Evolutionary conservation across 345 rosid genomes (phyloP), one percentile per base, ranked within the genome.

Genomic region (Syzygium grande): DNA sequence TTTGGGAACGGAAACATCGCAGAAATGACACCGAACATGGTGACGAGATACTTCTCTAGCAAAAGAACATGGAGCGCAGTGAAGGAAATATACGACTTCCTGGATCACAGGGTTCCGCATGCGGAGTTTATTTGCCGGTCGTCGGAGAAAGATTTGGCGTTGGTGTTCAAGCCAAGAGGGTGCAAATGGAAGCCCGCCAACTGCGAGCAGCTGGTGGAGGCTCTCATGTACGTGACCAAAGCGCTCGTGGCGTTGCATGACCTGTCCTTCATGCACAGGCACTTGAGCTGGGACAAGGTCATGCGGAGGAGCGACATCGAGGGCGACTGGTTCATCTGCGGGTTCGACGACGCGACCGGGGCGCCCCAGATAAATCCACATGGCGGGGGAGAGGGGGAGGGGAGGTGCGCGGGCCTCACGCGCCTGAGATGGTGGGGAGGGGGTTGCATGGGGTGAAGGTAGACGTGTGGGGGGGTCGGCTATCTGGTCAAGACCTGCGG

Each of bases 401-500:
- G 68, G 98, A 92, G 89, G 95, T 90, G 86, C 92, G 93, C 86
- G 95, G 94, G 19, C 89, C 91, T 30, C 94, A 93, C 87, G 98
- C 98, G 5, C 98, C 99, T 85, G 99, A 96, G 94, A 94, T 96
- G 98, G 97, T 96, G 98, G 97, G 95, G 84, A 91, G 96, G 80
- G 99, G 99, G 7, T 85, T 96, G 91, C 99, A 98, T 88, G 97
- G 96, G 16, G 97, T 96, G 68, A 98, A 98, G 89, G 99, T 98
- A 51, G 99, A 98, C 92, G 98, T 98, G 30, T 98, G 99, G 98
- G 99, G 99, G 98, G 1, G 93, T 98, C 1, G 99, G 99, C 9
- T 86, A 95, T 85, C 88, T 98, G 95, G 90, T 98, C 27, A 96
- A 92, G 93, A 96, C 97, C 0, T 93, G 98, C 88, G 99, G 97